A percentile compares a stretch with the other conserved stretches of the same genome.
Evolutionary conservation across 192 early-diverging fungal species (phyloP).

Genomic region (Linnemannia schmuckeri): DNA sequence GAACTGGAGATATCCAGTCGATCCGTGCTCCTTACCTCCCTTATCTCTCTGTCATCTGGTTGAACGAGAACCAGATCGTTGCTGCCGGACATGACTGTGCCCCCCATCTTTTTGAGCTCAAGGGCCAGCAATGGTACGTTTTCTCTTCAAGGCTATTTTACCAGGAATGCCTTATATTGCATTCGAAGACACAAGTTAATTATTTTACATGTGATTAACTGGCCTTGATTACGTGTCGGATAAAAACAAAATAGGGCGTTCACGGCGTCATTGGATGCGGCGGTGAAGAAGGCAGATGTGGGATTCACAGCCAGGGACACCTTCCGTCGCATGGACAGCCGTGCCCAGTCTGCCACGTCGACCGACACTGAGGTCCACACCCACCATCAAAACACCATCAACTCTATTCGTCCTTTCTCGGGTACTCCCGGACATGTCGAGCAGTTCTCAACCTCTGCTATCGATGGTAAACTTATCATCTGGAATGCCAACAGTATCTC

Average conservation of each 20-base stretch:
- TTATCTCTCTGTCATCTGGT: slow-evolving; percentile 82
- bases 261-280: slow-evolving; percentile 83
- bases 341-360: slow-evolving; percentile 71
- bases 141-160: background rate
- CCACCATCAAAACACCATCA: slow-evolving; percentile 98
- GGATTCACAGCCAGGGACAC: slow-evolving; percentile 80
- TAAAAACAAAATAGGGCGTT: slow-evolving; percentile 53
- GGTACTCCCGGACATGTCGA: slow-evolving; percentile 67
- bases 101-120: slow-evolving; percentile 82
- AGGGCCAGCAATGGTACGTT: slow-evolving; percentile 71
- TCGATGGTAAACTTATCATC: slow-evolving; percentile 88
- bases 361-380: slow-evolving; percentile 81
- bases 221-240: background rate
- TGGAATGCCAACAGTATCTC: slow-evolving; percentile 64
- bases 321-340: slow-evolving; percentile 95
- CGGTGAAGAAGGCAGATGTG: slow-evolving; percentile 75
- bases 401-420: slow-evolving; percentile 67
- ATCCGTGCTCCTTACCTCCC: slow-evolving; percentile 80
- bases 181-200: background rate
- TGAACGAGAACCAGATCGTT: slow-evolving; percentile 81
- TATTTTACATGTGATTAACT: background rate
- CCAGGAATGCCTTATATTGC: background rate
- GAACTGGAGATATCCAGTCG: slow-evolving; percentile 65
- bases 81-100: slow-evolving; percentile 95
- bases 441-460: slow-evolving; percentile 82